These are phyloP conservation scores for Xylariaceae sp. DNA, from an alignment of 2,329 filamentous ascomycete species.

Conservation along the genomic window DNA sequence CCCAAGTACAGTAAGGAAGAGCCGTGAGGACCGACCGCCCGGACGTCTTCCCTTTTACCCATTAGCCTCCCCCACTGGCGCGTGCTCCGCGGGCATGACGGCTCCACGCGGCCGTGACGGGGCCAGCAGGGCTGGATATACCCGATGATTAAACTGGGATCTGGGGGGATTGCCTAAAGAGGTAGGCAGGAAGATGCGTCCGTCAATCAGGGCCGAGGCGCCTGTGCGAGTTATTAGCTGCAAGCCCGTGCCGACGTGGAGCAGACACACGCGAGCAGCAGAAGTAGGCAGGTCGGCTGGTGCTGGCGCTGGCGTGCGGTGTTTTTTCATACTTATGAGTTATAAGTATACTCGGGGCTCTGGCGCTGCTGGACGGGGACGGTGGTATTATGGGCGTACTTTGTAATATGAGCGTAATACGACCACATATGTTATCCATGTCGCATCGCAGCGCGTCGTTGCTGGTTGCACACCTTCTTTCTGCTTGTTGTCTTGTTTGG, in stretches of 20 bases:
- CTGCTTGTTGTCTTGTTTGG: neutral
- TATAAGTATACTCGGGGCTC: neutral
- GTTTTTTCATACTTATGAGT: too few species aligned
- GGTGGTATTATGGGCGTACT: neutral
- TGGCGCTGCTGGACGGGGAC: too few species aligned
- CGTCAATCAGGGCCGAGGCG: conserved; percentile 8
- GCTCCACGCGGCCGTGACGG: neutral
- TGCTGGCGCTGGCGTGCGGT: too few species aligned
- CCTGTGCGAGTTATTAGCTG: neutral
- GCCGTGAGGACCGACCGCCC: neutral
- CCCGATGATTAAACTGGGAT: neutral
- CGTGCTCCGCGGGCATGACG: neutral
- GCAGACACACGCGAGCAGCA: too few species aligned
- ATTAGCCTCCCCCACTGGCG: conserved; percentile 4
- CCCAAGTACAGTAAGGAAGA: too few species aligned
- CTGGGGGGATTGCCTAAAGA: conserved; percentile 7
- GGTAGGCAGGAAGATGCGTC: conserved; percentile 15
- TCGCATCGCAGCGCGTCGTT: too few species aligned
- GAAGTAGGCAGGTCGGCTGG: too few species aligned
- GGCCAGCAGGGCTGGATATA: neutral
- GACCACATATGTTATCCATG: neutral
- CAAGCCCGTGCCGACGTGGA: neutral
- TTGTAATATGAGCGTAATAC: neutral
- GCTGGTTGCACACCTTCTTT: neutral
- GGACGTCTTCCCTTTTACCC: conserved; percentile 1